Base-by-base conservation (phyloP, 805 yeast species). In the Ogataea minuta region DNA sequence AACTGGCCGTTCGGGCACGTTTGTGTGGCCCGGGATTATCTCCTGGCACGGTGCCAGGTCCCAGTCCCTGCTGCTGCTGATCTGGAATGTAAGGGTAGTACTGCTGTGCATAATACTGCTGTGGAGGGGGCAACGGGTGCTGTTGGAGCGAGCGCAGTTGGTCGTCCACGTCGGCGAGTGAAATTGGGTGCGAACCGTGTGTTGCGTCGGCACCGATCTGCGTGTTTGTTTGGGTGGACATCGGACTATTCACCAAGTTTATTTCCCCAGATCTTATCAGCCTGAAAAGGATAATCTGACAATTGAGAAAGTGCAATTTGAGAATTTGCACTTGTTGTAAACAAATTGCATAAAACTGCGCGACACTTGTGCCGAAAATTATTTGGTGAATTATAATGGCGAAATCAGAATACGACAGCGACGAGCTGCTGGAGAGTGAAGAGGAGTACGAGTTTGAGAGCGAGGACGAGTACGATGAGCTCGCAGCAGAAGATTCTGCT, bases 141-240 rank as follows among this genome's bases (percentile, higher is more conserved):
- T 36, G 42, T n/a, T 31, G 36, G n/a, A 53, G 26, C 14, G 53
- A 48, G 9, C 53, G 45, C n/a, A 54, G 34, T 27, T 51, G 50
- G 26, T 49, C 57, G 35, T 54, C 59, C 9, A 52, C 59, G 28
- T 52, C 57, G 7, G 52, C 50, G n/a, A 52, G 28, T 4, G 49
- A 41, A 12, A 50, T 50, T 15, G 46, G 49, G 8, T 41, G 44
- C 11, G 27, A 16, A 15, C 25, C 32, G 28, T 46, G 44, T 9
- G 39, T 41, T 9, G 39, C 28, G 28, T 40, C 47, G 13, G 17
- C 39, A 8, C 27, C 25, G 21, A 34, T 30, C 33, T 39, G 45
- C 23, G 44, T 35, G 36, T 40, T 36, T 23, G 46, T 16, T 17
- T 39, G 43, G 16, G 43, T 31, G 21, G 49, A 41, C 49, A 45